Percentiles rank a stretch among this genome's conserved stretches.
Conservation (phyloP, 2,329 filamentous ascomycete genomes). For the Fusarium sp. region DNA sequence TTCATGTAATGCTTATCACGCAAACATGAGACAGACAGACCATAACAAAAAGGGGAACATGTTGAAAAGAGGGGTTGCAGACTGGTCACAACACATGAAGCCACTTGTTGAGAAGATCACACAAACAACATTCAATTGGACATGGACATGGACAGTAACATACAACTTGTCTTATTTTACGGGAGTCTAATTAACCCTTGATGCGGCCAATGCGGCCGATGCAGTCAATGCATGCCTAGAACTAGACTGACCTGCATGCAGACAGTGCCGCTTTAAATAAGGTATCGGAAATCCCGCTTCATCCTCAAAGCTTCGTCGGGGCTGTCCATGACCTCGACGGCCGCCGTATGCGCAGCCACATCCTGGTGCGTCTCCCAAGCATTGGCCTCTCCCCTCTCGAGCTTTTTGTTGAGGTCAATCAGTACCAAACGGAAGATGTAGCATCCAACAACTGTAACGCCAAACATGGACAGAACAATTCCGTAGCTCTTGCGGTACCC, state of each 20-base stretch:
- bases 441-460: slow-evolving; percentile 67
- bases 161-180: neutral
- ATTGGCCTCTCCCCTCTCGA: slow-evolving; percentile 56
- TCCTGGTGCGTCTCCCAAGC: slow-evolving; percentile 54
- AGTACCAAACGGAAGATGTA: slow-evolving; percentile 62
- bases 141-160: neutral
- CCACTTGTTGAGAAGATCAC: slow-evolving; percentile 13
- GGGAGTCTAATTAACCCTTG: neutral
- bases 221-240: neutral
- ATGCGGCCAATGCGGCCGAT: neutral
- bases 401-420: slow-evolving; percentile 59
- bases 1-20: slow-evolving; percentile 23
- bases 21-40: neutral
- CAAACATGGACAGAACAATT: slow-evolving; percentile 74
- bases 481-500: slow-evolving; percentile 74
- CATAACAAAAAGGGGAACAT: neutral
- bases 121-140: slow-evolving; percentile 1
- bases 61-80: slow-evolving; percentile 12
- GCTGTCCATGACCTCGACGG: slow-evolving; percentile 55
- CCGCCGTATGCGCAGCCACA: slow-evolving; percentile 56
- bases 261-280: slow-evolving; percentile 51
- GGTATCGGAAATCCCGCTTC: slow-evolving; percentile 62
- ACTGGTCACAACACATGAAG: neutral
- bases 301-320: slow-evolving; percentile 60
- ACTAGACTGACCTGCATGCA: neutral